Percentiles rank a stretch among this genome's conserved stretches.
Evolutionary conservation across 169 alveolate genomes (phyloP).

Genomic region (Cryptosporidium baileyi): DNA sequence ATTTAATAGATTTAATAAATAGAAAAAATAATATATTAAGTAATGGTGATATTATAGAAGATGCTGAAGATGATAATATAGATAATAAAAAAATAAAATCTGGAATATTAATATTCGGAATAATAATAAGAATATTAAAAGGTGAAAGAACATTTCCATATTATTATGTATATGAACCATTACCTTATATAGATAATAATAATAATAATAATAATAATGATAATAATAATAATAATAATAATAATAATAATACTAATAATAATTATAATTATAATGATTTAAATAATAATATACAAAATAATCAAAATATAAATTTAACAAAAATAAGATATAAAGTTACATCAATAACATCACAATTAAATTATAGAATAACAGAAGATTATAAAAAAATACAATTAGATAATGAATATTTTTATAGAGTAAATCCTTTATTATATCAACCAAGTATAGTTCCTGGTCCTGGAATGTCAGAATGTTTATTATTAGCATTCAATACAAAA

Average conservation of each 20-base stretch:
- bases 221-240: not conserved
- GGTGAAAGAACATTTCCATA: conserved; percentile 69
- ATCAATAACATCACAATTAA: conserved; percentile 53
- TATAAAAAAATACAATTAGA: conserved; percentile 45
- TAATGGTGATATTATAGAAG: conserved; percentile 44
- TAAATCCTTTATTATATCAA: conserved; percentile 55
- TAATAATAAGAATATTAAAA: conserved; percentile 61
- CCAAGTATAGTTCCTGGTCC: conserved; percentile 69
- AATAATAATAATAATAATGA: not conserved
- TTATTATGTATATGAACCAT: conserved; percentile 69
- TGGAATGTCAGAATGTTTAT: conserved; percentile 65
- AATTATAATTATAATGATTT: not conserved
- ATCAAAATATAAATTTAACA: no score
- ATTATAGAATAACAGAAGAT: conserved; percentile 29
- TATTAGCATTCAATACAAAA: conserved; percentile 63
- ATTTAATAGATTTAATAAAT: conserved; percentile 60
- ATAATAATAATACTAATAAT: not conserved
- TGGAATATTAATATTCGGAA: conserved; percentile 61
- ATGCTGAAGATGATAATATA: not conserved
- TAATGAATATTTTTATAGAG: not conserved
- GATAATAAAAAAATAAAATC: not conserved
- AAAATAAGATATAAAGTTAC: conserved; percentile 31
- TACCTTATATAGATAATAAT: conserved; percentile 26
- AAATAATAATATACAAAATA: no score
- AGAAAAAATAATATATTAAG: conserved; percentile 2